Evolutionary conservation across 1,284 basidiomycete species (phyloP).

Genomic region (Golubevia pallescens): DNA sequence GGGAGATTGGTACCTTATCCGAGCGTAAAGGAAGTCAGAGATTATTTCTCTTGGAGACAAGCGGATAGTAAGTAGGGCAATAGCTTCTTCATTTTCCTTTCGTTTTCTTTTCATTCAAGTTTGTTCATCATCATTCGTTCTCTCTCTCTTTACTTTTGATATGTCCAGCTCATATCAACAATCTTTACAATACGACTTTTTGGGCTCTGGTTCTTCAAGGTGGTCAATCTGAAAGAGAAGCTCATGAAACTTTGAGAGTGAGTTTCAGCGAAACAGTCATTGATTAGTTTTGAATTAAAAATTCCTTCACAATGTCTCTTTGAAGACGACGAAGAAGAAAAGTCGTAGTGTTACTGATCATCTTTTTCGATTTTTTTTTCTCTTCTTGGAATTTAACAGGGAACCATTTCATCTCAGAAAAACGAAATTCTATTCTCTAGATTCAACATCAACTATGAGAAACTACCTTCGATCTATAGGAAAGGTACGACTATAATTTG

Average conservation of each 20-base stretch:
- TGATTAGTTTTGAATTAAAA: too few species aligned
- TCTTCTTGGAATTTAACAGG: constrained; percentile 67
- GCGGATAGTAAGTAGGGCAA: constrained; percentile 92
- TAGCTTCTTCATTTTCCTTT: too few species aligned
- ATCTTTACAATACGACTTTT: constrained; percentile 93
- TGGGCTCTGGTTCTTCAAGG: constrained; percentile 89
- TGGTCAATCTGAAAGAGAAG: constrained; percentile 77
- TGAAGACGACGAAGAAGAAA: too few species aligned
- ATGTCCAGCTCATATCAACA: constrained; percentile 98
- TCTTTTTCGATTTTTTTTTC: not conserved
- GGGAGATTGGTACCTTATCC: constrained; percentile 85
- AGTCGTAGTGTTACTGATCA: too few species aligned
- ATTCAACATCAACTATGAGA: constrained; percentile 88
- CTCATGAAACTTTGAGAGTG: constrained; percentile 79
- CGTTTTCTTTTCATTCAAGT: not conserved
- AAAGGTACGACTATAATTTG: too few species aligned
- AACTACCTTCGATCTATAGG: constrained; percentile 75
- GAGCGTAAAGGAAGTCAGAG: constrained; percentile 74
- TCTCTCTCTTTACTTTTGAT: constrained; percentile 16
- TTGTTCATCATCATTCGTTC: not conserved
- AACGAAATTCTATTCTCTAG: constrained; percentile 84
- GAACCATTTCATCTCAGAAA: constrained; percentile 85
- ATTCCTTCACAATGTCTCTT: too few species aligned
- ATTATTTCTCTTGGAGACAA: constrained; percentile 96
- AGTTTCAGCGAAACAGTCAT: too few species aligned